Percentiles rank a stretch among this genome's conserved stretches.
phyloP scores from a whole-genome alignment of 441 rosid genomes.

The Macaranga tanarius region DNA sequence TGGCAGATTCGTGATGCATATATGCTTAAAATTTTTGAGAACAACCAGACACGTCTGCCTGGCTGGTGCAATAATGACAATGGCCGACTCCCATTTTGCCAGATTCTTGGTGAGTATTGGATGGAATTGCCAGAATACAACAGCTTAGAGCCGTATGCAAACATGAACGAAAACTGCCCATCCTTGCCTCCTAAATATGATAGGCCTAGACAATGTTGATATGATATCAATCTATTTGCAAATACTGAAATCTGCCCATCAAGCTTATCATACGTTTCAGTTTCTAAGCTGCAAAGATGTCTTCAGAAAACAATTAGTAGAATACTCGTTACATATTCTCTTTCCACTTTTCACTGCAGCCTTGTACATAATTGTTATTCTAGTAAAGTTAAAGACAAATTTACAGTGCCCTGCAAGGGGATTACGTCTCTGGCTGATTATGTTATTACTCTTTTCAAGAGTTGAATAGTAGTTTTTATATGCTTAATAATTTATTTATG shows the following conservation, averaged over 20 bases:
- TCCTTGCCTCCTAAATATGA: conserved; percentile 87
- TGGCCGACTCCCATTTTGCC: conserved; percentile 68
- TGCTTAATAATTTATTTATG: too few relatives aligned
- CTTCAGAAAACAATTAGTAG: too few relatives aligned
- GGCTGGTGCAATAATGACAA: conserved; percentile 69
- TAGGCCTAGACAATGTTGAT: conserved; percentile 63
- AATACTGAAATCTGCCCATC: neutral
- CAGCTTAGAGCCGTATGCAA: conserved; percentile 69
- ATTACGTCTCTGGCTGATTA: too few relatives aligned
- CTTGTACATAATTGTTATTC: conserved; percentile 16
- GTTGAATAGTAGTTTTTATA: too few relatives aligned
- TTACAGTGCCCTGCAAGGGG: neutral
- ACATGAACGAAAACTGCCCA: conserved; percentile 91
- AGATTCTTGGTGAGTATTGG: conserved; percentile 77
- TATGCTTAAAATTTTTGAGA: conserved; percentile 75
- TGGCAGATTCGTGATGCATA: conserved; percentile 82
- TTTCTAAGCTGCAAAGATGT: too few relatives aligned
- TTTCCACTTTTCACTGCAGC: neutral
- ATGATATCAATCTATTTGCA: conserved; percentile 14
- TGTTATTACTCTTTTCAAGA: too few relatives aligned
- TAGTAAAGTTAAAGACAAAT: neutral
- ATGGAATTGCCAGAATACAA: conserved; percentile 88
- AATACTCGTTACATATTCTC: too few relatives aligned
- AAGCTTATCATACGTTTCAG: neutral
- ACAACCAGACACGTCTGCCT: conserved; percentile 65